phyloP scores from a whole-genome alignment of 495 filamentous ascomycete genomes.

The Penicillium bialowiezense region DNA sequence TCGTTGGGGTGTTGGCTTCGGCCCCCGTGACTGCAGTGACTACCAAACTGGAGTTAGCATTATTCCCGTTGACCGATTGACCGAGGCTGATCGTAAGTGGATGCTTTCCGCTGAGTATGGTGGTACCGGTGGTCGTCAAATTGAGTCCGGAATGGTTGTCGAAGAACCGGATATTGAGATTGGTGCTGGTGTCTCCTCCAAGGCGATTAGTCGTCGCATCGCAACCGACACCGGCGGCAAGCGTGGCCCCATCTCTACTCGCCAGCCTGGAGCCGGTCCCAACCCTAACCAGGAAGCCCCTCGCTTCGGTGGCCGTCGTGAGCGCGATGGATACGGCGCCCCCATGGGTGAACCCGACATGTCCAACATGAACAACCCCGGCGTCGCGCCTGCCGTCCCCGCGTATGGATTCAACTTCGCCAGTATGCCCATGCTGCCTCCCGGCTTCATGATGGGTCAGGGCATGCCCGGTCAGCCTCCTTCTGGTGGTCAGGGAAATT shows the following conservation, averaged over 20 bases:
- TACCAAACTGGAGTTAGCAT: conserved; percentile 90
- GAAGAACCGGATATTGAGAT: conserved; percentile 99
- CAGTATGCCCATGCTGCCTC: conserved; percentile 69
- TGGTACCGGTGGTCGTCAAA: conserved; percentile 78
- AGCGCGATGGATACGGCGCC: conserved; percentile 18
- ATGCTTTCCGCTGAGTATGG: conserved; percentile 93
- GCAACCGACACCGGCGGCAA: conserved; percentile 72
- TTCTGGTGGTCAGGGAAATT: conserved; percentile 44
- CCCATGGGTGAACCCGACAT: conserved; percentile 30
- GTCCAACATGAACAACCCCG: conserved; percentile 48
- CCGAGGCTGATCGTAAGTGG: conserved; percentile 96
- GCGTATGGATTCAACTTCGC: conserved; percentile 64
- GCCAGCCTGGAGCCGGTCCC: conserved; percentile 36
- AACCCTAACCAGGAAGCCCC: conserved; percentile 39
- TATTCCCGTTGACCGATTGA: conserved; percentile 87
- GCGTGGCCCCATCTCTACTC: conserved; percentile 69
- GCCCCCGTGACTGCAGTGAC: conserved; percentile 95
- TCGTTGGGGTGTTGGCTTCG: conserved; percentile 96
- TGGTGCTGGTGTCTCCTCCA: conserved; percentile 92
- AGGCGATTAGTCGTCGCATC: conserved; percentile 85
- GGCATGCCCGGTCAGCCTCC: conserved; percentile 42
- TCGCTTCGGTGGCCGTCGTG: conserved; percentile 37
- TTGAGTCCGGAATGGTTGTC: conserved; percentile 81
- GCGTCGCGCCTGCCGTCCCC: conserved; percentile 60
- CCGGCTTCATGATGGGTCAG: conserved; percentile 58